A percentile compares a stretch with the other conserved stretches of the same genome.
Conservation (phyloP, 2,329 filamentous ascomycete genomes). For the Fusarium sp. region DNA sequence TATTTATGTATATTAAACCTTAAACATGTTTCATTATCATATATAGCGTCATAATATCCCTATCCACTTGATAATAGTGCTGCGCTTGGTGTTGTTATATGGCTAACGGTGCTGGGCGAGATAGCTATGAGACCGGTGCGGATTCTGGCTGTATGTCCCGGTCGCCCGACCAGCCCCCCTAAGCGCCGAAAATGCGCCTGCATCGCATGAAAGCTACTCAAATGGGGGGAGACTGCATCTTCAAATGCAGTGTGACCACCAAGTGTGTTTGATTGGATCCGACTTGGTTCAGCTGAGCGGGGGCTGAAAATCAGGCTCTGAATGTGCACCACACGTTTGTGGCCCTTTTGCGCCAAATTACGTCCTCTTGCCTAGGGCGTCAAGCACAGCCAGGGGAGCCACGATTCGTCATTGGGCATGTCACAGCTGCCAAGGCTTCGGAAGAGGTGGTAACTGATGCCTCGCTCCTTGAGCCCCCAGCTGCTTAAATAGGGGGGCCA, state of each 20-base stretch:
- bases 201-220: neutral
- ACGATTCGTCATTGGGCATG: neutral
- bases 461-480: too few species aligned
- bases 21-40: neutral
- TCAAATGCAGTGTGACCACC: neutral
- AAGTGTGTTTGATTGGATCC: neutral
- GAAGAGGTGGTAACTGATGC: too few species aligned
- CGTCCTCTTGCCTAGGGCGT: neutral
- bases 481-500: neutral
- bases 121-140: too few species aligned
- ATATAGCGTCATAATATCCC: too few species aligned
- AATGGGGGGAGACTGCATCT: neutral
- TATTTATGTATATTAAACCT: neutral
- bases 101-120: too few species aligned
- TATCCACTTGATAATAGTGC: too few species aligned
- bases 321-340: neutral
- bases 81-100: too few species aligned
- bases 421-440: too few species aligned
- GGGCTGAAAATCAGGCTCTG: neutral
- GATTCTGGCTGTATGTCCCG: neutral
- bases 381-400: neutral
- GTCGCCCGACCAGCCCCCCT: neutral
- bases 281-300: neutral
- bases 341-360: neutral
- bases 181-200: neutral